These are phyloP conservation scores for Elaeagnus macrophylla DNA, from an alignment of 306 rosid species.

Conservation along the genomic window DNA sequence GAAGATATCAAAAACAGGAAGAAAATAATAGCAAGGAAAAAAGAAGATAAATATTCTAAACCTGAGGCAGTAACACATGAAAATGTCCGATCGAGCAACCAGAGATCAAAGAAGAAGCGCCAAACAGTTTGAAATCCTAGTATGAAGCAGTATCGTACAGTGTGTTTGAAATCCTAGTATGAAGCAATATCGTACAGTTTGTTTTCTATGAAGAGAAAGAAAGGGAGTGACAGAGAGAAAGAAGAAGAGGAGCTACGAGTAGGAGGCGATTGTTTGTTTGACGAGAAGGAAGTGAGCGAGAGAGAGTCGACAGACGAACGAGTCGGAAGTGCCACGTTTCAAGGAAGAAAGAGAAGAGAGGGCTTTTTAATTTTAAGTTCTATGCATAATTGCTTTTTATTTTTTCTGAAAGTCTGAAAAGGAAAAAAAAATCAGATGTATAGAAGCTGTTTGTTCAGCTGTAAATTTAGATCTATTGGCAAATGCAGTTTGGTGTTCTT, in stretches of 20 bases:
- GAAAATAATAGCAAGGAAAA: not conserved
- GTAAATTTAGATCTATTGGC: no score
- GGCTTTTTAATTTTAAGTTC: no score
- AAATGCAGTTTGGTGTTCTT: no score
- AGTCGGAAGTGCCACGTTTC: constrained; percentile 12
- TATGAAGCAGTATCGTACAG: no score
- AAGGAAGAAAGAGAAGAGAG: not conserved
- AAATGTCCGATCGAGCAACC: constrained; percentile 5
- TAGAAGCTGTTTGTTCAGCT: no score
- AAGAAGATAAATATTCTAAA: not conserved
- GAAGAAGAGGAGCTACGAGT: not conserved
- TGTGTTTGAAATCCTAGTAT: no score
- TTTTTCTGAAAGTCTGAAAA: no score
- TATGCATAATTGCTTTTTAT: no score
- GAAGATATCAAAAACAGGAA: no score
- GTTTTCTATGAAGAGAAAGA: no score
- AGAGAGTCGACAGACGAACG: constrained; percentile 16
- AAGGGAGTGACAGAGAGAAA: not conserved
- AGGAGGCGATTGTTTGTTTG: not conserved
- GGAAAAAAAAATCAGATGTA: no score
- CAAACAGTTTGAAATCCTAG: no score
- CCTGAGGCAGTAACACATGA: not conserved
- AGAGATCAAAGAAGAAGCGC: not conserved
- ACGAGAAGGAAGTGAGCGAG: not conserved
- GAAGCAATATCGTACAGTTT: not conserved